Evolutionary conservation across 1,139 yeast species (phyloP).

Genomic region (Diutina siamensis): DNA sequence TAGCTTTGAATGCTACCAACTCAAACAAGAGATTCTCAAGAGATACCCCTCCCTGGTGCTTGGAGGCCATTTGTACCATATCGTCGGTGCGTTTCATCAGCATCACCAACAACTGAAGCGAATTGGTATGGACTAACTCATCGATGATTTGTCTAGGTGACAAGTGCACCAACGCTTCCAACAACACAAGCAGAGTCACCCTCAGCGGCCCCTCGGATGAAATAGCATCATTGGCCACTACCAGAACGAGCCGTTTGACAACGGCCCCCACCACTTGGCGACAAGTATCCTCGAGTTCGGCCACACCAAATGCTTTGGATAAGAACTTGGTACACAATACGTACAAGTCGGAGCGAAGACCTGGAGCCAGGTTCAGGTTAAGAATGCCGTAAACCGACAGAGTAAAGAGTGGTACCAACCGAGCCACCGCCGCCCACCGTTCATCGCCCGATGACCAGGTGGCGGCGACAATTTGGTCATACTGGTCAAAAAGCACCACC

Average conservation of each 20-base stretch:
- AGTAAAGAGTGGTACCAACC: slow-evolving; percentile 59
- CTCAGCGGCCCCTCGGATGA: slow-evolving; percentile 71
- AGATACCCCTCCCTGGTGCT: slow-evolving; percentile 19
- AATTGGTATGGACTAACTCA: slow-evolving; percentile 50
- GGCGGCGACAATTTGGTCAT: slow-evolving; percentile 24
- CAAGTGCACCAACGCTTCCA: slow-evolving; percentile 59
- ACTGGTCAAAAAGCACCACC: slow-evolving; percentile 57
- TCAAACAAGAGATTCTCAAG: slow-evolving; percentile 52
- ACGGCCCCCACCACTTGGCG: slow-evolving; percentile 42
- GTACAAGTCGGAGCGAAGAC: slow-evolving; percentile 69
- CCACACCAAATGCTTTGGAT: slow-evolving; percentile 33
- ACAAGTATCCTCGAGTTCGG: slow-evolving; percentile 32
- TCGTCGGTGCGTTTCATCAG: slow-evolving; percentile 63
- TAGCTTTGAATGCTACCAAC: slow-evolving; percentile 64
- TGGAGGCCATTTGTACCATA: slow-evolving; percentile 24
- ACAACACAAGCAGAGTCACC: slow-evolving; percentile 60
- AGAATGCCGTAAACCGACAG: slow-evolving; percentile 65
- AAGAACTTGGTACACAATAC: slow-evolving; percentile 59
- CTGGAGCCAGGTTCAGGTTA: slow-evolving; percentile 55
- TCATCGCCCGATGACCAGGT: neutral
- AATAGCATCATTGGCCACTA: slow-evolving; percentile 67
- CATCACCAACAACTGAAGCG: slow-evolving; percentile 52
- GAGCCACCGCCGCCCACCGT: slow-evolving; percentile 9
- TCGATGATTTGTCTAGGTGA: slow-evolving; percentile 46
- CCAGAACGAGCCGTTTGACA: slow-evolving; percentile 52